These are phyloP conservation scores for Apiotrichum akiyoshidainum DNA, from an alignment of 1,284 basidiomycete genomes.

Conservation along the genomic window DNA sequence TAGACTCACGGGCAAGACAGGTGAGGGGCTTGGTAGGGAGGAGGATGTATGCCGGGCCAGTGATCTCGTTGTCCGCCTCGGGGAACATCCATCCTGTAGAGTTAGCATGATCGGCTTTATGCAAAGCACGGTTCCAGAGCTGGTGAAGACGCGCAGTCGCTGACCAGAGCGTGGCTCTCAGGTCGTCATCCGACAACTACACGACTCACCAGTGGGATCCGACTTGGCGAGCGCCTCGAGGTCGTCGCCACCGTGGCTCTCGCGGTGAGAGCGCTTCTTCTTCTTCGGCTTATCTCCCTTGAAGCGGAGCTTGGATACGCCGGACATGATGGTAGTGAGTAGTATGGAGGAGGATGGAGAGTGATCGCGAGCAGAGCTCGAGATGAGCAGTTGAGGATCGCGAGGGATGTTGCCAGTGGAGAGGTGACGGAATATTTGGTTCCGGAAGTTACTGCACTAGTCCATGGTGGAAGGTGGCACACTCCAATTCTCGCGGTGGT, in stretches of 20 bases:
- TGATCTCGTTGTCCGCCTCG: slow-evolving; percentile 44
- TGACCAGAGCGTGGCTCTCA: too few species aligned
- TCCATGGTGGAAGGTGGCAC: too few species aligned
- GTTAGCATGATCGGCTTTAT: neutral
- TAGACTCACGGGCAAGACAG: slow-evolving; percentile 43
- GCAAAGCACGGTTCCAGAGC: neutral
- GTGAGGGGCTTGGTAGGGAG: slow-evolving; percentile 43
- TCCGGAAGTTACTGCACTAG: too few species aligned
- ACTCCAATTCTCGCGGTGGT: too few species aligned
- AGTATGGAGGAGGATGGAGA: neutral
- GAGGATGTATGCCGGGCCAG: slow-evolving; percentile 52
- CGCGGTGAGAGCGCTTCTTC: slow-evolving; percentile 52
- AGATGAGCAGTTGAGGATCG: neutral
- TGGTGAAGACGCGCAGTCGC: neutral
- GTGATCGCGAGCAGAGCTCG: neutral
- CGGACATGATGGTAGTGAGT: slow-evolving; percentile 18
- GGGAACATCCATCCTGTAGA: slow-evolving; percentile 52
- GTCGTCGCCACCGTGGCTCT: slow-evolving; percentile 29
- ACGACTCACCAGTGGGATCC: slow-evolving; percentile 41
- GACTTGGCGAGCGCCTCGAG: slow-evolving; percentile 40
- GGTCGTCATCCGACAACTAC: neutral
- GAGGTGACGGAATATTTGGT: neutral
- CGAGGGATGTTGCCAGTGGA: too few species aligned
- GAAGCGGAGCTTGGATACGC: slow-evolving; percentile 52
- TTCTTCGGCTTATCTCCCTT: slow-evolving; percentile 55